Evolutionary conservation across 257 asterid species (phyloP).

Genomic region (Nicotiana noctiflora): DNA sequence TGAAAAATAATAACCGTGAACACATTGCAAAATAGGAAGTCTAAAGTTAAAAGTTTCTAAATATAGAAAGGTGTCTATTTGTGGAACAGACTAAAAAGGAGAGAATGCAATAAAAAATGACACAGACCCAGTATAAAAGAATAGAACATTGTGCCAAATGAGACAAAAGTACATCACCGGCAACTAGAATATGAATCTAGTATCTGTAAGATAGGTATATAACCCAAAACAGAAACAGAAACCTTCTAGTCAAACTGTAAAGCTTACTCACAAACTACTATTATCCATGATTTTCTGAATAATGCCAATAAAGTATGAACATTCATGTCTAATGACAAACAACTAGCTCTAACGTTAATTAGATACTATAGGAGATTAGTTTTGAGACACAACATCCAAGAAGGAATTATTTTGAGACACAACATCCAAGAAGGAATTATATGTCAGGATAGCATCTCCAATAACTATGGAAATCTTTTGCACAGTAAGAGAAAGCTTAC

Average conservation of each 20-base stretch:
- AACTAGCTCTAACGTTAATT: background rate
- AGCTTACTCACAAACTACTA: background rate
- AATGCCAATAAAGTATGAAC: background rate
- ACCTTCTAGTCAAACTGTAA: background rate
- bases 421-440: background rate
- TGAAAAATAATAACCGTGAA: background rate
- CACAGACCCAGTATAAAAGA: background rate
- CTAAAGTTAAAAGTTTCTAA: background rate
- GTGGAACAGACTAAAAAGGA: background rate
- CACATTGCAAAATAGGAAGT: background rate
- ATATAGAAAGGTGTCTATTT: background rate
- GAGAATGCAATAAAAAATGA: background rate
- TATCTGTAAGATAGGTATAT: background rate
- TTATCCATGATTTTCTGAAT: background rate
- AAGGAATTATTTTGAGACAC: background rate
- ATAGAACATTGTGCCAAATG: background rate
- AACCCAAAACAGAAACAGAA: background rate
- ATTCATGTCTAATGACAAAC: background rate
- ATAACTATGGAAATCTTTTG: background rate
- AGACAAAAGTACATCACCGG: background rate
- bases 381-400: background rate
- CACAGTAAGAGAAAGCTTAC: constrained; percentile 28
- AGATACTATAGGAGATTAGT: background rate
- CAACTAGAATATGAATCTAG: background rate
- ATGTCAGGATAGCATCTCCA: background rate